These are phyloP conservation scores for Candida glaebosa DNA, from an alignment of 805 yeast species.

Conservation along the genomic window DNA sequence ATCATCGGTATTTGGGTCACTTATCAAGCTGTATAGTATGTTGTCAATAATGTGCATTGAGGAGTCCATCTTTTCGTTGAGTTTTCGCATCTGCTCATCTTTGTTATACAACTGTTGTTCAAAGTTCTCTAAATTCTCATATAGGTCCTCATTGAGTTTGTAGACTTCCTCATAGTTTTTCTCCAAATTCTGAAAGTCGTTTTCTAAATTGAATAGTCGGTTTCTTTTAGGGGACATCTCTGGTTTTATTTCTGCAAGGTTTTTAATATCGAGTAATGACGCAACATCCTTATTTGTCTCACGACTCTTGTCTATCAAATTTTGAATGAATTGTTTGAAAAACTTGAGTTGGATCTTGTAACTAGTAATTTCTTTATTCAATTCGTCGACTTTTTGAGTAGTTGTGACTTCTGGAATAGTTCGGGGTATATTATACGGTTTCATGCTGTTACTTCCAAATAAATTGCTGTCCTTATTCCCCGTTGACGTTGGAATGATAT, in stretches of 20 bases:
- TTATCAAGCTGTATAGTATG: constrained; percentile 16
- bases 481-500: not conserved
- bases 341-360: constrained; percentile 37
- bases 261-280: constrained; percentile 5
- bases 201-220: constrained; percentile 14
- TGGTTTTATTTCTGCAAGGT: not conserved
- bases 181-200: constrained; percentile 18
- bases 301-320: constrained; percentile 23
- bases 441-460: not conserved
- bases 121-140: constrained; percentile 31
- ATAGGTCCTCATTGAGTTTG: constrained; percentile 36
- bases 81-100: constrained; percentile 17
- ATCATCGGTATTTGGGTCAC: constrained; percentile 15
- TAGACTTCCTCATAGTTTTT: constrained; percentile 32
- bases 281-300: constrained; percentile 1
- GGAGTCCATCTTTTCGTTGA: constrained; percentile 12
- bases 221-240: not conserved
- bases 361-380: constrained; percentile 33
- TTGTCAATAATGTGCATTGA: constrained; percentile 17
- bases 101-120: constrained; percentile 28
- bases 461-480: not conserved
- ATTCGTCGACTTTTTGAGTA: constrained; percentile 20
- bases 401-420: not conserved
- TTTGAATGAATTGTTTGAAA: constrained; percentile 38
- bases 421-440: not conserved